Conservation (phyloP, 768 basidiomycete genomes). For the Tulasnella sp. region DNA sequence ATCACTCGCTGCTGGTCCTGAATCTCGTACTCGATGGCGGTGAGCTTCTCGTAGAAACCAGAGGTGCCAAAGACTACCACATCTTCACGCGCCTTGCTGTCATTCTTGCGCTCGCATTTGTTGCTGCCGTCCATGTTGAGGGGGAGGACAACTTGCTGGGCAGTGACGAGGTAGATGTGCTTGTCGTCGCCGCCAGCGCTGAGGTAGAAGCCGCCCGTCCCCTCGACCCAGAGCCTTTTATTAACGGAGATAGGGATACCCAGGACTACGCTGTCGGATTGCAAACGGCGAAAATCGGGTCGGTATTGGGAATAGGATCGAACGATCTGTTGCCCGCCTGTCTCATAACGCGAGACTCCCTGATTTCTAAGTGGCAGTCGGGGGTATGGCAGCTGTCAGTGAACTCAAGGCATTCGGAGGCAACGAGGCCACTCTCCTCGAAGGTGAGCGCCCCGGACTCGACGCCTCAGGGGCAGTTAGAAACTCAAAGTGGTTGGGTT, state of each 20-base stretch:
- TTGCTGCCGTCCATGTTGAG: constrained; percentile 4
- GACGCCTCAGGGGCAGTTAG: constrained; percentile 15
- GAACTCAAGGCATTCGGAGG: constrained; percentile 3
- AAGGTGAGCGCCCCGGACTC: constrained; percentile 14
- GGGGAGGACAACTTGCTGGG: constrained; percentile 17
- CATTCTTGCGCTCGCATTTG: constrained; percentile 7
- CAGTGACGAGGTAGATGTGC: constrained; percentile 17
- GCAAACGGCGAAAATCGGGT: constrained; percentile 10
- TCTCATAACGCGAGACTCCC: constrained; percentile 16
- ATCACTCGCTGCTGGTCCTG: neutral
- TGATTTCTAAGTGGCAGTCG: constrained; percentile 15
- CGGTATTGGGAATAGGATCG: constrained; percentile 3
- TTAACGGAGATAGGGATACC: constrained; percentile 16
- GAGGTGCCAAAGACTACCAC: constrained; percentile 11
- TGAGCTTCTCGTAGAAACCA: constrained; percentile 15
- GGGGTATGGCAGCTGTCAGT: constrained; percentile 7
- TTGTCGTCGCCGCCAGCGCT: constrained; percentile 10
- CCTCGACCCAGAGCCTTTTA: constrained; percentile 13
- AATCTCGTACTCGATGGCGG: constrained; percentile 16
- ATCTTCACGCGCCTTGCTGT: constrained; percentile 14
- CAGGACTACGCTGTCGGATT: constrained; percentile 15
- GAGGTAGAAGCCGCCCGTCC: constrained; percentile 17
- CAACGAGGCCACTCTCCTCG: constrained; percentile 10
- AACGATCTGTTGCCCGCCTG: neutral
- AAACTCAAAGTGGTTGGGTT: constrained; percentile 3